Evolutionary conservation across 2,329 filamentous ascomycete species (phyloP).

Genomic region (Fusarium verticillioides): DNA sequence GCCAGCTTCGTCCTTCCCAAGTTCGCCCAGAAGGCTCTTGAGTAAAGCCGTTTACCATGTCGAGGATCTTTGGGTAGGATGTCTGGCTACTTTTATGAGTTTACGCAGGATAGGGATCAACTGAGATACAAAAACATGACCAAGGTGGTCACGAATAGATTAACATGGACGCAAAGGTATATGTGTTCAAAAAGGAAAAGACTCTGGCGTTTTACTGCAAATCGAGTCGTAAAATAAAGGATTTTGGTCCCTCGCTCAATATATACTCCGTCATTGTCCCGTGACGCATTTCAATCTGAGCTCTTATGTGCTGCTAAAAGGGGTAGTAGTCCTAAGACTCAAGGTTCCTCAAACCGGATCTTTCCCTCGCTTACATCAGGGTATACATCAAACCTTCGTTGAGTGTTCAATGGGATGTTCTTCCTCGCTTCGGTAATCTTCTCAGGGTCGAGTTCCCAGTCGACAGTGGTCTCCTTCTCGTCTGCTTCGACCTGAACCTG

Average conservation of each 20-base stretch:
- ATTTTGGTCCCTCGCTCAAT: slow-evolving; percentile 10
- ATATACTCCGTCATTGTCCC: too few relatives aligned
- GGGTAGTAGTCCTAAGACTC: not conserved
- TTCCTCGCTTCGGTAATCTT: slow-evolving; percentile 80
- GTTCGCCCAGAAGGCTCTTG: slow-evolving; percentile 84
- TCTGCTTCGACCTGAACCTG: slow-evolving; percentile 81
- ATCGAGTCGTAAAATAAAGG: slow-evolving; percentile 34
- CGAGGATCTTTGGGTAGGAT: slow-evolving; percentile 11
- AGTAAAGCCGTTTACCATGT: slow-evolving; percentile 55
- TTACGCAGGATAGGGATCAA: slow-evolving; percentile 35
- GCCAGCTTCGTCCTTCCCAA: slow-evolving; percentile 93
- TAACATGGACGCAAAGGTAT: slow-evolving; percentile 19
- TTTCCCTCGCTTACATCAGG: slow-evolving; percentile 81
- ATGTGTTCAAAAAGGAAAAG: slow-evolving; percentile 18
- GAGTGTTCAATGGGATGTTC: slow-evolving; percentile 84
- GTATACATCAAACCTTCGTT: slow-evolving; percentile 95
- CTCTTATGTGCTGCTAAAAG: not conserved
- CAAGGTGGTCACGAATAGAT: slow-evolving; percentile 37
- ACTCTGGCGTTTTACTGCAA: slow-evolving; percentile 27
- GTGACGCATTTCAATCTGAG: not conserved
- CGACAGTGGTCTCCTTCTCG: slow-evolving; percentile 80
- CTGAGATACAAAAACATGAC: slow-evolving; percentile 25
- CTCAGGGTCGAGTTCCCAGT: slow-evolving; percentile 74
- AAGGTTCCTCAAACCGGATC: slow-evolving; percentile 51
- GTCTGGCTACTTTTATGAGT: slow-evolving; percentile 37